Conservation (phyloP, 306 rosid genomes). For the Lagenaria siceraria region DNA sequence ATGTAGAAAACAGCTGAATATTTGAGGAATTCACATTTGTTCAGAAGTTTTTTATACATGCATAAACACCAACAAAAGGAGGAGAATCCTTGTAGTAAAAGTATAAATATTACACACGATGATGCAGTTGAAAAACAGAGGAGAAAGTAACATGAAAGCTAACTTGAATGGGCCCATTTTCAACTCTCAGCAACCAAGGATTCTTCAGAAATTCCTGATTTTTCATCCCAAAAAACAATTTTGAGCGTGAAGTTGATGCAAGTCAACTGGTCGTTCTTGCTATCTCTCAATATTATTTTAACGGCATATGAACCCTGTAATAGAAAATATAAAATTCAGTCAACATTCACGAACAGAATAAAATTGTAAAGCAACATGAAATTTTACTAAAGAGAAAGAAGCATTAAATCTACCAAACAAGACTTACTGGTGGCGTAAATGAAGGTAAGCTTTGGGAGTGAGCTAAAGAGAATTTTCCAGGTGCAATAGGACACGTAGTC, state of each 20-base stretch:
- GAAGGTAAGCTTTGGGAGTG: constrained; percentile 64
- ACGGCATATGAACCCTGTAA: constrained; percentile 57
- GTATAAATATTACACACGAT: not conserved
- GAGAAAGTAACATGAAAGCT: not conserved
- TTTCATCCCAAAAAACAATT: constrained; percentile 17
- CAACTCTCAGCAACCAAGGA: not conserved
- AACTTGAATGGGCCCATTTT: not conserved
- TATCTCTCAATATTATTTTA: constrained; percentile 39
- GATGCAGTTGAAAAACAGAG: not conserved
- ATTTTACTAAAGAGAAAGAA: not conserved
- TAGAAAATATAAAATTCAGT: not conserved
- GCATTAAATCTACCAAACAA: not conserved
- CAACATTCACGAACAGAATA: not conserved
- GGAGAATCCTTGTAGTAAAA: not conserved
- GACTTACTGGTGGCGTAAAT: constrained; percentile 71
- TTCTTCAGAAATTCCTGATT: not conserved
- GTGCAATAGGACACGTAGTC: constrained; percentile 43
- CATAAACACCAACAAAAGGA: not conserved
- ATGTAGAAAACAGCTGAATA: not conserved
- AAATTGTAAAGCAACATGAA: not conserved
- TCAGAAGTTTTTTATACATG: not conserved
- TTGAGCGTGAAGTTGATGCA: constrained; percentile 62
- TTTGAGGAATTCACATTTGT: not conserved
- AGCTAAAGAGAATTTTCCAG: constrained; percentile 51
- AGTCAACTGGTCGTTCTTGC: constrained; percentile 23